phyloP scores from a whole-genome alignment of 2,329 filamentous ascomycete species.

The Fusarium marasasianum region DNA sequence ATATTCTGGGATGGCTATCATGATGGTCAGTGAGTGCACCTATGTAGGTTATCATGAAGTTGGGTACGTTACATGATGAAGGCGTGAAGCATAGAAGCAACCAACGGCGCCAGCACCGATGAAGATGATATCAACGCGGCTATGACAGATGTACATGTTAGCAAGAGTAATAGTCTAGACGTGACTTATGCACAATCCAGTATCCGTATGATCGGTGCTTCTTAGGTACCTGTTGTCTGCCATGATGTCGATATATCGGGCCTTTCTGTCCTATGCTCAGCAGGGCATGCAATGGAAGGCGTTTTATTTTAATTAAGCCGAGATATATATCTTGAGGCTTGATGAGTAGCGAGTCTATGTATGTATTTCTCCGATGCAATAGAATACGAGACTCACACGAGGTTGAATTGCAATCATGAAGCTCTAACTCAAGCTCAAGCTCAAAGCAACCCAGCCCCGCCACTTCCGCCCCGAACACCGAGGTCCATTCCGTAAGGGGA shows the following conservation, averaged over 20 bases:
- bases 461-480: constrained; percentile 19
- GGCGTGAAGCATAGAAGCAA: constrained; percentile 75
- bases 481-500: constrained; percentile 20
- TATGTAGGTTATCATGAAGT: neutral
- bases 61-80: constrained; percentile 62
- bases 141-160: constrained; percentile 11
- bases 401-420: constrained; percentile 6
- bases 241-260: constrained; percentile 16
- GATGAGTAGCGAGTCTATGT: neutral
- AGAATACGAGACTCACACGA: neutral
- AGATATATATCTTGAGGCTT: neutral
- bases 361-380: neutral
- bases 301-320: neutral
- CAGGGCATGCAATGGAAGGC: neutral
- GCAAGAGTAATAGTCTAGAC: constrained; percentile 1
- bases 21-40: neutral
- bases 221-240: constrained; percentile 27
- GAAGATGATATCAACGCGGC: constrained; percentile 66
- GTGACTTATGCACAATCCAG: neutral
- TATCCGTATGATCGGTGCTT: neutral
- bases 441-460: constrained; percentile 23
- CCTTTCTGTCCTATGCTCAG: neutral
- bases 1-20: constrained; percentile 59
- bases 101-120: constrained; percentile 77
- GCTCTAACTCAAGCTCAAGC: neutral